A percentile compares a stretch with the other conserved stretches of the same genome.
Evolutionary conservation across 2,329 filamentous ascomycete genomes (phyloP).

Genomic region (Fusarium falciforme): DNA sequence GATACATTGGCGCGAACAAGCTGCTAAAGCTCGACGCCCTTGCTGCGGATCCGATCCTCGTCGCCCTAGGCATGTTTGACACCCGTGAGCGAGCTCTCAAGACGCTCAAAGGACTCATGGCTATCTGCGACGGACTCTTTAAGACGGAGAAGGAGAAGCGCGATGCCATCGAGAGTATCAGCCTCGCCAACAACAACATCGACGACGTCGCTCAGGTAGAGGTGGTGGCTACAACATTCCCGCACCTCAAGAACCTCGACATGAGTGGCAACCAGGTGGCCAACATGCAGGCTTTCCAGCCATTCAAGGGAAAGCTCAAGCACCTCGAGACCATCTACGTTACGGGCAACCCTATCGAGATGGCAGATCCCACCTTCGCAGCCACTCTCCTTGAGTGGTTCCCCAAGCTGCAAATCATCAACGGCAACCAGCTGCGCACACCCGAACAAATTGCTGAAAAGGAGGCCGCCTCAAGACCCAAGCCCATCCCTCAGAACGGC

Average conservation of each 20-base stretch:
- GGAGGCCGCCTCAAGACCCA: slow-evolving; percentile 61
- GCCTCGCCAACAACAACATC: slow-evolving; percentile 83
- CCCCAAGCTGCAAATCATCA: slow-evolving; percentile 81
- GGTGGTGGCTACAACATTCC: slow-evolving; percentile 80
- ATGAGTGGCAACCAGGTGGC: slow-evolving; percentile 85
- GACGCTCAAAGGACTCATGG: slow-evolving; percentile 93
- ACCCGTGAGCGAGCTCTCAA: slow-evolving; percentile 79
- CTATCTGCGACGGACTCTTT: slow-evolving; percentile 83
- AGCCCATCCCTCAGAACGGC: slow-evolving; percentile 70
- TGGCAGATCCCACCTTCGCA: slow-evolving; percentile 68
- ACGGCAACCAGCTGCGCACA: slow-evolving; percentile 78
- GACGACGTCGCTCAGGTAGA: slow-evolving; percentile 78
- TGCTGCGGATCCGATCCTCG: slow-evolving; percentile 76
- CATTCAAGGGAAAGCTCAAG: slow-evolving; percentile 84
- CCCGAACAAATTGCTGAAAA: slow-evolving; percentile 73
- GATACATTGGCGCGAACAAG: slow-evolving; percentile 79
- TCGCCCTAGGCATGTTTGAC: slow-evolving; percentile 80
- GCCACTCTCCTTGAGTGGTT: slow-evolving; percentile 83
- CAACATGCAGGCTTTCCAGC: slow-evolving; percentile 73
- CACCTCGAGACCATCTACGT: slow-evolving; percentile 85
- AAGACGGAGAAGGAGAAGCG: slow-evolving; percentile 77
- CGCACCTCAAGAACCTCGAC: slow-evolving; percentile 88
- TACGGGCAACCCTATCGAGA: slow-evolving; percentile 79
- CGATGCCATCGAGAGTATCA: slow-evolving; percentile 84
- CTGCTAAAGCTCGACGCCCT: slow-evolving; percentile 86